phyloP scores from a whole-genome alignment of 2,329 filamentous ascomycete genomes.

The Phaeosphaeriaceae sp. region DNA sequence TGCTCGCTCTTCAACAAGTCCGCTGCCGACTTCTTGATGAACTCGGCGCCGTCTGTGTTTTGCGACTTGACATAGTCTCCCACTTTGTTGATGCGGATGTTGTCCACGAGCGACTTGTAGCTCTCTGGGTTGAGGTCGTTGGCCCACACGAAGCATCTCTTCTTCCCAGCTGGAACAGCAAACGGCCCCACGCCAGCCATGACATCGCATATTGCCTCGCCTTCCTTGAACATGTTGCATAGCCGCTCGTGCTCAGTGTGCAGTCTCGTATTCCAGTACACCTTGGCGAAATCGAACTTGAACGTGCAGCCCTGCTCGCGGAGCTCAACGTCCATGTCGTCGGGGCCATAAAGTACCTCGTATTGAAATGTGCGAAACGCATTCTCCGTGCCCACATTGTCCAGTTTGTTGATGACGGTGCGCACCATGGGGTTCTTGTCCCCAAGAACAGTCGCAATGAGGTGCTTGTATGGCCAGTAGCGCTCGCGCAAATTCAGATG shows the following conservation, averaged over 20 bases:
- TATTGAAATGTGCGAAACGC: conserved; percentile 92
- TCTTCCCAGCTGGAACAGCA: conserved; percentile 88
- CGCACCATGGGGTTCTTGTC: conserved; percentile 85
- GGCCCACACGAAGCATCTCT: conserved; percentile 90
- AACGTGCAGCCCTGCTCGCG: conserved; percentile 86
- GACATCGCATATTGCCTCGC: conserved; percentile 91
- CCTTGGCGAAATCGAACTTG: conserved; percentile 90
- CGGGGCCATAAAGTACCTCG: conserved; percentile 82
- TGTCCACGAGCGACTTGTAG: conserved; percentile 73
- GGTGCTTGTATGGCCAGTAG: conserved; percentile 82
- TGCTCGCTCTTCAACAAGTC: conserved; percentile 61
- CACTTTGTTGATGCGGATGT: conserved; percentile 81
- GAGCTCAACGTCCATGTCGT: conserved; percentile 83
- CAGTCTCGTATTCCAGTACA: conserved; percentile 97
- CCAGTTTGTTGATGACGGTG: conserved; percentile 95
- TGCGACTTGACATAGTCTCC: conserved; percentile 73
- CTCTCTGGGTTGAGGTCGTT: conserved; percentile 97
- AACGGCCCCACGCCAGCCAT: conserved; percentile 99
- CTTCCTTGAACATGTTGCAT: conserved; percentile 75
- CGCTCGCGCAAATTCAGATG: conserved; percentile 88
- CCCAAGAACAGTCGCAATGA: conserved; percentile 84
- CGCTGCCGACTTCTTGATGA: conserved; percentile 76
- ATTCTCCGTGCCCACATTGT: conserved; percentile 84
- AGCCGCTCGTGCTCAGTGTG: conserved; percentile 88
- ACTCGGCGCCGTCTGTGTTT: conserved; percentile 81